These are phyloP conservation scores for Conticribra guillardii DNA, from an alignment of 108 stramenopile genomes.

Conservation along the genomic window DNA sequence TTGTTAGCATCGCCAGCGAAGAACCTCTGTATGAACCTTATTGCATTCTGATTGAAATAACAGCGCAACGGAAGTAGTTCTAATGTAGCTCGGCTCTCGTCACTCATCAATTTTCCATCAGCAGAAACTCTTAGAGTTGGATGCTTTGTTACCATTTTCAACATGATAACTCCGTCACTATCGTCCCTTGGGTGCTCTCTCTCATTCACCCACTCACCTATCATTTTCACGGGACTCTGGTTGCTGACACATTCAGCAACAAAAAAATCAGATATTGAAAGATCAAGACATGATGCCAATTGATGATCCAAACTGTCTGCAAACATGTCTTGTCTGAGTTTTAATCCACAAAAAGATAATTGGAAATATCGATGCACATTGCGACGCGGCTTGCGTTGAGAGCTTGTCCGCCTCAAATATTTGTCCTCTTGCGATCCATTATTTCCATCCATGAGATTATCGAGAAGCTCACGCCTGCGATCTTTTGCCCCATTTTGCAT, in stretches of 20 bases:
- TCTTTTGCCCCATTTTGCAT: constrained; percentile 14
- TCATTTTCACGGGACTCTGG: constrained; percentile 67
- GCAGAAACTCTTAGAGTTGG: constrained; percentile 58
- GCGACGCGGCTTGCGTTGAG: constrained; percentile 44
- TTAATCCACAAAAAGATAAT: constrained; percentile 59
- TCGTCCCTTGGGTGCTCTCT: constrained; percentile 79
- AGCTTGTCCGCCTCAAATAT: constrained; percentile 1
- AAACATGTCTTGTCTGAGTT: constrained; percentile 68
- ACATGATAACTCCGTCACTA: constrained; percentile 73
- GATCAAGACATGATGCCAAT: constrained; percentile 69
- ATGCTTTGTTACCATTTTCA: constrained; percentile 87
- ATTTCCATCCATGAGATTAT: constrained; percentile 56
- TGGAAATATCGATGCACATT: constrained; percentile 66
- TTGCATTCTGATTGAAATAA: constrained; percentile 72
- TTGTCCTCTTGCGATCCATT: too few relatives aligned
- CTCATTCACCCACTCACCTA: constrained; percentile 89
- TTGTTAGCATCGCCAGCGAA: constrained; percentile 45
- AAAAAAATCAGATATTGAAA: constrained; percentile 72
- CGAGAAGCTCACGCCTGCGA: constrained; percentile 58
- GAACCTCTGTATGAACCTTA: constrained; percentile 73
- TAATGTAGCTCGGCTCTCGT: constrained; percentile 71
- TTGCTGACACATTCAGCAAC: constrained; percentile 77
- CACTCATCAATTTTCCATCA: constrained; percentile 71
- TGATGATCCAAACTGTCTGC: constrained; percentile 51
- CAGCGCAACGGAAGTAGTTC: constrained; percentile 83